A percentile compares a stretch with the other conserved stretches of the same genome.
Conservation (phyloP, 208 protist genomes). For the Porcisia deanei region DNA sequence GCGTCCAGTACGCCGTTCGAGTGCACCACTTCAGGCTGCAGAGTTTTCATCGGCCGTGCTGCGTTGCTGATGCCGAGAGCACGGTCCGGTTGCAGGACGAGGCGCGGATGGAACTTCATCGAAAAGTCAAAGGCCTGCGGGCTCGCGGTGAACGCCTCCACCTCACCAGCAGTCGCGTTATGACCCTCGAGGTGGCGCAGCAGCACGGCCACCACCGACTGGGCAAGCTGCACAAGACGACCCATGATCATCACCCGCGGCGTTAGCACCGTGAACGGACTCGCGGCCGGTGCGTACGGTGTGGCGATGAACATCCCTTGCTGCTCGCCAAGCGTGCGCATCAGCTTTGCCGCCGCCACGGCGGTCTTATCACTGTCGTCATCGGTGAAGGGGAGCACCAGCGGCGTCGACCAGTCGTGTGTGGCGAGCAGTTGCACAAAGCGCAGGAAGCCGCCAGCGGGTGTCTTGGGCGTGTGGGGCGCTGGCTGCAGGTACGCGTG, state of each 20-base stretch:
- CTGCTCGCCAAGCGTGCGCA: constrained; percentile 61
- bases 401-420: constrained; percentile 74
- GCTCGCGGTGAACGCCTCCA: constrained; percentile 53
- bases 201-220: constrained; percentile 46
- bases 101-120: constrained; percentile 70
- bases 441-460: constrained; percentile 71
- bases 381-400: constrained; percentile 74
- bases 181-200: constrained; percentile 44
- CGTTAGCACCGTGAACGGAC: constrained; percentile 81
- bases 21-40: not conserved
- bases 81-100: constrained; percentile 73
- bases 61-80: constrained; percentile 24
- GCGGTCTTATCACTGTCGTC: constrained; percentile 40
- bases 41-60: not conserved
- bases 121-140: constrained; percentile 68
- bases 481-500: constrained; percentile 63
- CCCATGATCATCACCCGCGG: constrained; percentile 83
- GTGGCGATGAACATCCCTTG: constrained; percentile 86
- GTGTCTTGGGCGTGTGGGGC: constrained; percentile 52
- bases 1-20: not conserved
- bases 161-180: constrained; percentile 36
- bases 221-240: constrained; percentile 79
- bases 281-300: constrained; percentile 71
- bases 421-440: constrained; percentile 80
- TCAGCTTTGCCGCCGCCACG: constrained; percentile 42